Percentiles rank a stretch among this genome's conserved stretches.
phyloP scores from a whole-genome alignment of 768 basidiomycete species.

The Rhodotorula kratochvilovae region DNA sequence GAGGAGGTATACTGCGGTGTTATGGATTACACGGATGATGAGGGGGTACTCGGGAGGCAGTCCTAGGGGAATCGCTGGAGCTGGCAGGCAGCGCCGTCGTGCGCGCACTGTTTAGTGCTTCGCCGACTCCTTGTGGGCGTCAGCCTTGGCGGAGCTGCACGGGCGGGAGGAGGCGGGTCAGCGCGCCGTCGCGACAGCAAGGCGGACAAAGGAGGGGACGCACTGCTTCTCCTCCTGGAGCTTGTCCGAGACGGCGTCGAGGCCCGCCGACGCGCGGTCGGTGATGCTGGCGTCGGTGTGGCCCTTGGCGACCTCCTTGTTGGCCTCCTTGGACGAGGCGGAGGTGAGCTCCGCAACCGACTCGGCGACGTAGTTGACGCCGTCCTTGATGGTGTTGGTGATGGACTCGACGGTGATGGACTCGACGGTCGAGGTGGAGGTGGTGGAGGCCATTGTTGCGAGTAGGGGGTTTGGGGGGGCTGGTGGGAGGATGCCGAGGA shows the following conservation, averaged over 20 bases:
- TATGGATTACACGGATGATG: no score
- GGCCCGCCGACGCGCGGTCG: constrained; percentile 28
- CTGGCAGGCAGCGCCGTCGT: neutral
- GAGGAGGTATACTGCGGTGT: no score
- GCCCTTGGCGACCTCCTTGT: constrained; percentile 38
- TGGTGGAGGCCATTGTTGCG: constrained; percentile 22
- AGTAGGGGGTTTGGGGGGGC: no score
- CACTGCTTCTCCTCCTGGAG: neutral
- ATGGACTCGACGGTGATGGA: constrained; percentile 8
- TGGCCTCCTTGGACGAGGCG: constrained; percentile 25
- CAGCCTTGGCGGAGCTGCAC: constrained; percentile 10
- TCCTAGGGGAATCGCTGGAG: neutral
- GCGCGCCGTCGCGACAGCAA: neutral
- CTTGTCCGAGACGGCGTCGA: constrained; percentile 31
- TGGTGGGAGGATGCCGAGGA: neutral
- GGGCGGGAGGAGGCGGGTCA: neutral
- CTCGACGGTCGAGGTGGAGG: constrained; percentile 22
- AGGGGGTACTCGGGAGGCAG: no score
- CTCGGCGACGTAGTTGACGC: constrained; percentile 24
- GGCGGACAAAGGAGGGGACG: neutral
- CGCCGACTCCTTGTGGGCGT: constrained; percentile 17
- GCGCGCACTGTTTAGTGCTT: neutral
- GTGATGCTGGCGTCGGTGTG: constrained; percentile 25
- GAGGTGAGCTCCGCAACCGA: constrained; percentile 1
- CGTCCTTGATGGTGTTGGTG: constrained; percentile 17